Base-by-base conservation (phyloP, 2,329 filamentous ascomycete genomes). In the Chrysoporthe cubensis region DNA sequence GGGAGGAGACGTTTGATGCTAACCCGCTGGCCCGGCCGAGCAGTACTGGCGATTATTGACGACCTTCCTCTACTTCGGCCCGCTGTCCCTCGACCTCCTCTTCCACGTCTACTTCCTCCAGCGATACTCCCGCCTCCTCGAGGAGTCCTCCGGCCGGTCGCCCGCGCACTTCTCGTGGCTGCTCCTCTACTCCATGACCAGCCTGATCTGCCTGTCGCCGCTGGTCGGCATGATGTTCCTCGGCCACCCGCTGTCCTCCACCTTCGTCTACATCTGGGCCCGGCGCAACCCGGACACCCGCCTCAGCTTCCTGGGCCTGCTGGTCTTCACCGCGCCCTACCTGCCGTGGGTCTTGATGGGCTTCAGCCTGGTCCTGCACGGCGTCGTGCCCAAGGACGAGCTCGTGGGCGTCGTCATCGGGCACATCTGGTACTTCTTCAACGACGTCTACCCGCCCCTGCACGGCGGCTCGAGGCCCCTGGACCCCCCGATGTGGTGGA, bases 71-170 rank as follows among this genome's bases (percentile, higher is more conserved):
- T 99, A 98, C 83, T 98, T 98, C 77, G 96, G 96, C 2, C 94
- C 95, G 2, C 89, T 98, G 72, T 96, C 91, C 42, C 88, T 99
- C 76, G 96, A 98, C 78, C 89, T 99, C 52, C 86, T 98, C 73
- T 98, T 97, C 84, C 95, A 98, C 79, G 92, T 98, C 78, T 99
- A 97, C 86, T 99, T 99, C 82, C 90, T 97, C 67, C 94, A 97
- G 78, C 91, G 96, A 67, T 99, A 99, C 80, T 94, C 95, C 7
- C 91, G 96, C 62, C 91, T 98, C 56, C 88, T 99, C 59, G 96
- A 99, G 80, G 95, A 98, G 80, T 94, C 93, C 0, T 94, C 94
- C n/a, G 93, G 94, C 52, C 89, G 92, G 56, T 96, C 93, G 4
- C 92, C 95, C 1, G 96, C 96, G 3, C 91, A 96, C 76, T 99